phyloP scores from a whole-genome alignment of 1,284 basidiomycete species.

The Microbotryum lychnidis-dioicae region DNA sequence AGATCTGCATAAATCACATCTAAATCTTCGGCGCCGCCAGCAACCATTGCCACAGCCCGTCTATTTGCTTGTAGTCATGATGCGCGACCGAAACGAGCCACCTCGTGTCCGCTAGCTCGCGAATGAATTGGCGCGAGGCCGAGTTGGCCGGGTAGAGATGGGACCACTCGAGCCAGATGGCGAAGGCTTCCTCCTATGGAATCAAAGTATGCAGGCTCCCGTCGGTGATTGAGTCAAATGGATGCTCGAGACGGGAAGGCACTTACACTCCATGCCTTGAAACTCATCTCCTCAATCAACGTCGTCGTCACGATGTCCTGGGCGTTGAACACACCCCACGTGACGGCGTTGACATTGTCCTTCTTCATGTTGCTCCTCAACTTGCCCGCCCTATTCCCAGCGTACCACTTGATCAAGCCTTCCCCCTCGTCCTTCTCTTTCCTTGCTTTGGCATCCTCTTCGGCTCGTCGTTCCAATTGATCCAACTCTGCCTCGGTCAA shows the following conservation, averaged over 20 bases:
- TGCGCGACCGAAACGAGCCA: constrained; percentile 94
- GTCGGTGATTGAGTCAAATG: background rate
- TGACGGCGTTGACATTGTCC: constrained; percentile 44
- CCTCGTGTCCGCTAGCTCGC: constrained; percentile 59
- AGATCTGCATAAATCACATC: no score
- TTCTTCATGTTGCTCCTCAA: constrained; percentile 39
- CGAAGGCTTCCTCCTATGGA: constrained; percentile 84
- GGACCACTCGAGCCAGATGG: constrained; percentile 93
- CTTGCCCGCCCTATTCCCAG: constrained; percentile 54
- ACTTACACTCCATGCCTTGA: constrained; percentile 53
- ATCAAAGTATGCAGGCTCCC: constrained; percentile 16
- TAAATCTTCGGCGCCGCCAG: constrained; percentile 39
- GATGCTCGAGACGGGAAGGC: background rate
- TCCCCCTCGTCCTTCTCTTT: constrained; percentile 18
- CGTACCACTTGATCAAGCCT: constrained; percentile 48
- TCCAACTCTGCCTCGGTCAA: constrained; percentile 58
- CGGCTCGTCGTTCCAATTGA: constrained; percentile 46
- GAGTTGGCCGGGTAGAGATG: constrained; percentile 72
- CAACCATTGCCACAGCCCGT: constrained; percentile 81
- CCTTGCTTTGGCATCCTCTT: constrained; percentile 12
- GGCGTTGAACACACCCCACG: constrained; percentile 45
- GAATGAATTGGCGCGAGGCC: constrained; percentile 61
- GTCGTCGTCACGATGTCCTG: constrained; percentile 45
- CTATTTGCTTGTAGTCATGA: constrained; percentile 77
- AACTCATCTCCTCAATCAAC: constrained; percentile 44